Conservation (phyloP, 768 basidiomycete genomes). For the Cystoderma amianthinum region DNA sequence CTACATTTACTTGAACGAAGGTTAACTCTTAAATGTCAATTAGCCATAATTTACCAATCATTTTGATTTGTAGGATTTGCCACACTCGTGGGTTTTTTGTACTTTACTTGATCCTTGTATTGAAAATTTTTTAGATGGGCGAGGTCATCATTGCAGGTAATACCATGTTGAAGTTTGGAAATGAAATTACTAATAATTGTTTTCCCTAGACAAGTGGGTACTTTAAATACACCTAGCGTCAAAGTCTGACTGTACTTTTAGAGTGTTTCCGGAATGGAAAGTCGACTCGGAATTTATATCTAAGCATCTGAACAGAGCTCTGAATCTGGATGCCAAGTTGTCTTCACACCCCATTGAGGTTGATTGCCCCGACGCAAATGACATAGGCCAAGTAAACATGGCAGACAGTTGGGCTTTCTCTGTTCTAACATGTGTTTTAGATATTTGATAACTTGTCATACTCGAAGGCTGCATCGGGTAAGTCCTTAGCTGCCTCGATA, state of each 20-base stretch:
- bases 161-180: too few species aligned
- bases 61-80: conserved; percentile 73
- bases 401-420: too few species aligned
- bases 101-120: too few species aligned
- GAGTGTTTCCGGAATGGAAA: conserved; percentile 83
- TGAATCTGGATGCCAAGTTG: conserved; percentile 75
- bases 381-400: too few species aligned
- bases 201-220: too few species aligned
- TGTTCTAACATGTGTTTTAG: conserved; percentile 24
- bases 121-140: too few species aligned
- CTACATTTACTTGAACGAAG: conserved; percentile 77
- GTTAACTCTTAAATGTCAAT: conserved; percentile 24
- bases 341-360: conserved; percentile 92
- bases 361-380: too few species aligned
- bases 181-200: too few species aligned
- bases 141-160: too few species aligned
- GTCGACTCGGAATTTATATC: conserved; percentile 77
- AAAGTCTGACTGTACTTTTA: conserved; percentile 17
- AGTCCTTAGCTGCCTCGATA: conserved; percentile 6
- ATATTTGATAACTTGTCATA: conserved; percentile 89
- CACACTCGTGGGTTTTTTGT: conserved; percentile 64
- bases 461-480: conserved; percentile 76
- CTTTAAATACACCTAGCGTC: too few species aligned
- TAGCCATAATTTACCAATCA: conserved; percentile 5
- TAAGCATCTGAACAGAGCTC: conserved; percentile 68